Percentiles rank a stretch among this genome's conserved stretches.
These are phyloP conservation scores for Cryptosporidium bovis DNA, from an alignment of 169 alveolate species.

Conservation along the genomic window DNA sequence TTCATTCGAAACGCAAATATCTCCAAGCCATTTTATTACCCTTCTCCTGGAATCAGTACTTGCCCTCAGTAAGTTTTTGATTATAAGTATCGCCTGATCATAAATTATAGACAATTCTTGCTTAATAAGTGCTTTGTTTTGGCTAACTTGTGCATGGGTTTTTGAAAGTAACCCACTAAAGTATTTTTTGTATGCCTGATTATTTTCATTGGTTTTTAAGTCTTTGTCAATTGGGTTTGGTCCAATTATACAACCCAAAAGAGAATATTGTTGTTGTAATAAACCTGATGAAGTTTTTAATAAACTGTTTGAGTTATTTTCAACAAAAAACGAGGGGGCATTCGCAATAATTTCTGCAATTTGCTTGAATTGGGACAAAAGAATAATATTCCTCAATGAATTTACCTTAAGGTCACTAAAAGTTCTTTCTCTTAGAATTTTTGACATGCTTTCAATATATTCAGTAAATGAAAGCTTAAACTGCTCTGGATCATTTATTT, in stretches of 20 bases:
- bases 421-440: constrained; percentile 10
- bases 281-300: constrained; percentile 27
- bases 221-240: constrained; percentile 79
- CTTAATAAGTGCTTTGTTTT: constrained; percentile 61
- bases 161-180: constrained; percentile 71
- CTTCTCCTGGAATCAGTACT: constrained; percentile 76
- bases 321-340: constrained; percentile 20
- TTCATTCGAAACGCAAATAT: constrained; percentile 78
- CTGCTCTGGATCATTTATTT: constrained; percentile 21
- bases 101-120: constrained; percentile 77
- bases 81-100: constrained; percentile 76
- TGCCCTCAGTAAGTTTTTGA: constrained; percentile 76
- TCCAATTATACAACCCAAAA: constrained; percentile 73
- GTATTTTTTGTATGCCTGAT: constrained; percentile 54
- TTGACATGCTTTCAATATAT: constrained; percentile 6
- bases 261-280: constrained; percentile 28
- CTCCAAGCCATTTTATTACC: constrained; percentile 77
- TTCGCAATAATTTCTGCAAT: constrained; percentile 14
- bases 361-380: constrained; percentile 46
- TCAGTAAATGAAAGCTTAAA: not conserved
- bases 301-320: not conserved
- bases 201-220: constrained; percentile 75
- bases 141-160: constrained; percentile 65
- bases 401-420: constrained; percentile 15
- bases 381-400: constrained; percentile 25